Base-by-base conservation (phyloP, 2,329 filamentous ascomycete genomes). In the Acarospora socialis region DNA sequence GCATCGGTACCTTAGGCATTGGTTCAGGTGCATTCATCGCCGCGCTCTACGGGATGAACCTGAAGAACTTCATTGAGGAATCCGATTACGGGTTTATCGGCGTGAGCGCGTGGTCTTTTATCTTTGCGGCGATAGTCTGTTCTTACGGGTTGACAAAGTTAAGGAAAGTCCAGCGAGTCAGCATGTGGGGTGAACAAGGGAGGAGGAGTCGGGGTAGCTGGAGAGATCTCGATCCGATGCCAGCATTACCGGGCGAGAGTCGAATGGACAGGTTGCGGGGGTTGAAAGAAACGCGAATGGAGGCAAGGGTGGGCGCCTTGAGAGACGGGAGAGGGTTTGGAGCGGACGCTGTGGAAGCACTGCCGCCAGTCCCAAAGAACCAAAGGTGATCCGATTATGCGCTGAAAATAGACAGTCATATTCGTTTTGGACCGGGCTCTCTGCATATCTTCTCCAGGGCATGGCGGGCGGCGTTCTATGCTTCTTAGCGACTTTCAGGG, bases 41-140 rank as follows among this genome's bases (percentile, higher is more conserved):
- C 6, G 86, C 86, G n/a, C 73, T 98, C n/a, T 98, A 95, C 66
- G 90, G 90, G 46, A 95, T 95, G 86, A 98, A 98, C 61, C 64
- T 98, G 42, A 92, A 94, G 53, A 95, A 95, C 58, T 95, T 94
- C 56, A 83, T 95, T 46, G 90, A 98, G 61, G 87, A 95, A 52
- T 86, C 81, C 2, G 72, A 82, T 55, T 70, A 82, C 55, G 90
- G 87, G 7, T 95, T 98, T 53, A 68, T 67, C 28, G 71, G 71
- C 33, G 76, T 98, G 38, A 82, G 78, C 2, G 65, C 61, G 12
- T 62, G 70, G 38, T 92, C 81, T 35, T 68, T 77, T 35, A 47
- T 77, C 35, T 75, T 86, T 53, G 82, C 81, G 9, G 68, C 77
- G 33, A 46, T 86, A 6, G 81, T 93, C 31, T 87, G 81, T 59